Evolutionary conservation across 2,329 filamentous ascomycete species (phyloP).

Genomic region (Fusarium xyrophilum): DNA sequence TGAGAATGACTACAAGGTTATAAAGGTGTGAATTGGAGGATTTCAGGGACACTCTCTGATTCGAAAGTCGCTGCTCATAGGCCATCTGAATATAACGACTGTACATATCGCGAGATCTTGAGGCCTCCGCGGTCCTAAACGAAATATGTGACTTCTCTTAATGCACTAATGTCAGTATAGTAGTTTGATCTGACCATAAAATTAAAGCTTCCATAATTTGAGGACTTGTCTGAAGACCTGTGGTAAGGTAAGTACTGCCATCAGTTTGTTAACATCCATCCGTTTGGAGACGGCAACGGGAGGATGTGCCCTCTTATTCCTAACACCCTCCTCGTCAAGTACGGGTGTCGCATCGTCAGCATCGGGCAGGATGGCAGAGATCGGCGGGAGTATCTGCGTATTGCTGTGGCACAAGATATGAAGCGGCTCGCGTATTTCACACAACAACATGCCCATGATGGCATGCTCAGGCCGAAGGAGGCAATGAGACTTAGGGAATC

Average conservation of each 20-base stretch:
- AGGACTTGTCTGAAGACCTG: not conserved
- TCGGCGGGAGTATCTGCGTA: not conserved
- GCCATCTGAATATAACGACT: slow-evolving; percentile 11
- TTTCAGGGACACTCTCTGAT: not conserved
- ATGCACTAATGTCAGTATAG: rapidly evolving
- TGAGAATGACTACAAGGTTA: not conserved
- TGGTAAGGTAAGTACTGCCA: slow-evolving; percentile 35
- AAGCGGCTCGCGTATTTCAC: not conserved
- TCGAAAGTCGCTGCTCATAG: not conserved
- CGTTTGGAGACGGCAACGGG: slow-evolving; percentile 49
- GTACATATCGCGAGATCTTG: slow-evolving; percentile 11
- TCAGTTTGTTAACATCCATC: slow-evolving; percentile 46
- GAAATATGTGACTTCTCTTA: not conserved
- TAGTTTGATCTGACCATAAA: not conserved
- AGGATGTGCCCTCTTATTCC: slow-evolving; percentile 45
- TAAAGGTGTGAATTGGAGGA: not conserved
- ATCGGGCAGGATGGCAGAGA: not conserved
- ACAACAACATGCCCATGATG: not conserved
- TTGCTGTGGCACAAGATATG: not conserved
- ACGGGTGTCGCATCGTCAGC: not conserved
- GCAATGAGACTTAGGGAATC: not conserved
- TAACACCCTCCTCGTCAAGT: slow-evolving; percentile 45
- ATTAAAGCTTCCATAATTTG: not conserved
- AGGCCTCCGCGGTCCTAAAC: not conserved
- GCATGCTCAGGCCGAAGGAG: not conserved